A percentile compares a stretch with the other conserved stretches of the same genome.
Conservation (phyloP, 768 basidiomycete genomes). For the Ramaria sp. region DNA sequence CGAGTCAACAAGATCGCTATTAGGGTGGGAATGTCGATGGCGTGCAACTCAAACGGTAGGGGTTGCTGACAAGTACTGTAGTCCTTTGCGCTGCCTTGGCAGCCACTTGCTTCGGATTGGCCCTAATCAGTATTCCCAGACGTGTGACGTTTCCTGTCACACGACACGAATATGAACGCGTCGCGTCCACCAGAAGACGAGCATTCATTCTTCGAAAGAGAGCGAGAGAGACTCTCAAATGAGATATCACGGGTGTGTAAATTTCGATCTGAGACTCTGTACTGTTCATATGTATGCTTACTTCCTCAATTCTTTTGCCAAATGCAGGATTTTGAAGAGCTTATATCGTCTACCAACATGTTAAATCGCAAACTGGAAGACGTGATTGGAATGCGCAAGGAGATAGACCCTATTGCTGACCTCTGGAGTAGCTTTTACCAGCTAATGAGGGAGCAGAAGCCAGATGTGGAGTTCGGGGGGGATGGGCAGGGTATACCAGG, state of each 20-base stretch:
- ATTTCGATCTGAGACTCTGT: not conserved
- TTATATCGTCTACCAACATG: constrained; percentile 74
- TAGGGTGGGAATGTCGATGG: too few relatives aligned
- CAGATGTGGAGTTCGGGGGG: constrained; percentile 24
- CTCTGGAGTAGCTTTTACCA: constrained; percentile 77
- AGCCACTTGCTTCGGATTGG: too few relatives aligned
- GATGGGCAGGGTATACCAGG: constrained; percentile 44
- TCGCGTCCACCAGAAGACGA: constrained; percentile 21
- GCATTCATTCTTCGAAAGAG: constrained; percentile 61
- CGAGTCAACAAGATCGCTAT: too few relatives aligned
- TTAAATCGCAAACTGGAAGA: constrained; percentile 90
- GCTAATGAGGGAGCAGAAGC: constrained; percentile 45
- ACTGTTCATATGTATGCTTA: not conserved
- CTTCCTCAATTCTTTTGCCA: not conserved
- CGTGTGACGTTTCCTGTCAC: not conserved
- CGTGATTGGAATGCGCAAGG: constrained; percentile 83
- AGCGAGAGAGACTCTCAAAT: constrained; percentile 60
- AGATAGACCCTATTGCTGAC: constrained; percentile 80
- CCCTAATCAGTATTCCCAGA: too few relatives aligned
- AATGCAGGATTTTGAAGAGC: constrained; percentile 73
- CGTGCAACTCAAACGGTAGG: too few relatives aligned
- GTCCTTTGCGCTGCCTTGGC: too few relatives aligned
- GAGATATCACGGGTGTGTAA: constrained; percentile 61
- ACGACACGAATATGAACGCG: constrained; percentile 3
- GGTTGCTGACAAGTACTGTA: too few relatives aligned